phyloP scores from a whole-genome alignment of 805 yeast species.

The Metschnikowia gruessii region DNA sequence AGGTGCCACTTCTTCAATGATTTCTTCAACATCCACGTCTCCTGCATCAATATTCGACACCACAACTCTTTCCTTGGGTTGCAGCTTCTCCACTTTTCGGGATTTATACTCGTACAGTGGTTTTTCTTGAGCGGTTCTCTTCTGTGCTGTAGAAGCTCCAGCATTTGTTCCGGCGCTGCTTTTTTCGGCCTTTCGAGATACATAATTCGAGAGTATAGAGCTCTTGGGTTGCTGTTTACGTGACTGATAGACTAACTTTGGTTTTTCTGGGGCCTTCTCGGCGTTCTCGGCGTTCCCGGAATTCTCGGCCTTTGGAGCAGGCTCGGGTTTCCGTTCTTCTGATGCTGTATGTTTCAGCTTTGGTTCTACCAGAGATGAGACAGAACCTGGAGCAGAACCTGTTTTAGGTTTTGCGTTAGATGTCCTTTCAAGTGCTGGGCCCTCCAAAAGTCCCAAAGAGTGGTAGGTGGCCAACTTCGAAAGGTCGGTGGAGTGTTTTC shows the following conservation, averaged over 20 bases:
- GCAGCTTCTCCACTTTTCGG: conserved; percentile 29
- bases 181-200: conserved; percentile 17
- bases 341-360: neutral
- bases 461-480: conserved; percentile 20
- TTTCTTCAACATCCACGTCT: conserved; percentile 2
- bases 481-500: conserved; percentile 17
- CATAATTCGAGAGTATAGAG: conserved; percentile 15
- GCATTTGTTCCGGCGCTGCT: neutral
- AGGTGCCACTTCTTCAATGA: neutral
- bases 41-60: conserved; percentile 23
- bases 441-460: conserved; percentile 32
- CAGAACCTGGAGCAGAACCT: neutral
- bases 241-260: conserved; percentile 14
- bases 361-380: neutral
- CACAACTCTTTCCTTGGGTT: conserved; percentile 37
- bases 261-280: conserved; percentile 3
- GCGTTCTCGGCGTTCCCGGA: too few relatives aligned
- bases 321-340: neutral
- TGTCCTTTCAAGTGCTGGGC: conserved; percentile 22
- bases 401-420: neutral
- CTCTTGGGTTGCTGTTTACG: conserved; percentile 15
- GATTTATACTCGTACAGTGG: conserved; percentile 32
- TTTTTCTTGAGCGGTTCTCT: conserved; percentile 3
- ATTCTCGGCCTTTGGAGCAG: neutral
- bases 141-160: neutral